Evolutionary conservation across 306 rosid genomes (phyloP), one percentile per base, ranked within the genome.

Genomic region (Rubus idaeus): DNA sequence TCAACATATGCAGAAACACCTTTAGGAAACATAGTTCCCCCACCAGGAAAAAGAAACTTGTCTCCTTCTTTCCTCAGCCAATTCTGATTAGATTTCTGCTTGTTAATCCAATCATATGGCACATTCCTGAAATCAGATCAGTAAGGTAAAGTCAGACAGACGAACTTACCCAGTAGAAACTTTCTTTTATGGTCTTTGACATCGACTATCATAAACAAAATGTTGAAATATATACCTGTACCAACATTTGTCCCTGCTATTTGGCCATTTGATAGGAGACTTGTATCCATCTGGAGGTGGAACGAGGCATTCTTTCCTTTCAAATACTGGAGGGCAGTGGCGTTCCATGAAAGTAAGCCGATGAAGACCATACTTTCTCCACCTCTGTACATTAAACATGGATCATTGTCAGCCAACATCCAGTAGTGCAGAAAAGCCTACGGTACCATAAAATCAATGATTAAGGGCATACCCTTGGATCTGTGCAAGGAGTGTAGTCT

Each of bases 31-130:
- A 96, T 96, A 26, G 99, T 96, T 73, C 99, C 99, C 5, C 99
- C 99, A 75, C 99, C 99, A n/a, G 99, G 99, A 83, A 96, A 96
- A n/a, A 75, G 82, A 80, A 96, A 96, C 81, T 93, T 96, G 45
- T 96, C 97, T 23, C 99, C 99, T 89, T 96, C 98, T 86, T 96
- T 96, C 83, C 64, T 86, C 80, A 96, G 82, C 99, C 99, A 96
- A 81, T 96, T 88, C 74, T 96, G 99, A 78, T 96, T 93, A 46
- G 99, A 96, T 70, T 96, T 96, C 84, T 92, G 88, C 67, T 85
- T 91, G 86, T 96, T 96, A 71, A 96, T 96, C 99, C 99, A 96
- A 80, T 96, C 85, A 86, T 96, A 96, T 23, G 99, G 99, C 78
- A 96, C 99, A 79, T 96, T 96, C 96, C 99, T 96, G 87, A 66